phyloP scores from a whole-genome alignment of 768 basidiomycete species.

The Russula abietina region DNA sequence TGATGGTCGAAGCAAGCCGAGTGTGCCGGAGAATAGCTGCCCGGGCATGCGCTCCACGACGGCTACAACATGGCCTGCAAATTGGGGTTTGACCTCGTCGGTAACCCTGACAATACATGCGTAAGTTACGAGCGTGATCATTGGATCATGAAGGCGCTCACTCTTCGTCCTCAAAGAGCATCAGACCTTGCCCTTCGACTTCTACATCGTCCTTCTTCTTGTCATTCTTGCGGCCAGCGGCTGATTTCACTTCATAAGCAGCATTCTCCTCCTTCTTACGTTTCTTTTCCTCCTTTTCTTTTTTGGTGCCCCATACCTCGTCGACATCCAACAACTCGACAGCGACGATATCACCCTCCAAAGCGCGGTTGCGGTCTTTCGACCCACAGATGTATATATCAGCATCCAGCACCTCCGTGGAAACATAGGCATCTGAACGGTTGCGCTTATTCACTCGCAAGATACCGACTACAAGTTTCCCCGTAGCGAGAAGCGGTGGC shows the following conservation, averaged over 20 bases:
- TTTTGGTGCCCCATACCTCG: slow-evolving; percentile 98
- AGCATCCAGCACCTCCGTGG: slow-evolving; percentile 95
- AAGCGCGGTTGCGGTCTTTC: slow-evolving; percentile 95
- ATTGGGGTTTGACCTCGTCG: slow-evolving; percentile 96
- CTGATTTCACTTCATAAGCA: slow-evolving; percentile 79
- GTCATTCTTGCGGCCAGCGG: slow-evolving; percentile 80
- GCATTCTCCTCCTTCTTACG: slow-evolving; percentile 99
- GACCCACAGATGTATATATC: slow-evolving; percentile 99
- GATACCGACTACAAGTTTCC: slow-evolving; percentile 96
- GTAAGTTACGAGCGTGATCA: background rate
- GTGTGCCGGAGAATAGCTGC: slow-evolving; percentile 94
- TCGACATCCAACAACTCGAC: slow-evolving; percentile 97
- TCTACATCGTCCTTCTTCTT: slow-evolving; percentile 99
- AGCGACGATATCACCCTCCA: slow-evolving; percentile 98
- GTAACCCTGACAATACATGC: slow-evolving; percentile 59
- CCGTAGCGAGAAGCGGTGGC: slow-evolving; percentile 91
- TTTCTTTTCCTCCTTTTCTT: slow-evolving; percentile 99
- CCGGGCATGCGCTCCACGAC: slow-evolving; percentile 99
- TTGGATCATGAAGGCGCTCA: slow-evolving; percentile 33
- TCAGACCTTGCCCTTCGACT: slow-evolving; percentile 95
- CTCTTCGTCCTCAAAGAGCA: slow-evolving; percentile 98
- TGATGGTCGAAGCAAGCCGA: slow-evolving; percentile 90
- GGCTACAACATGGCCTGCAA: slow-evolving; percentile 98
- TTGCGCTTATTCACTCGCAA: slow-evolving; percentile 97
- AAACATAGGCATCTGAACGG: slow-evolving; percentile 96